A percentile compares a stretch with the other conserved stretches of the same genome.
phyloP scores from a whole-genome alignment of 2,329 filamentous ascomycete species.

The Simplicillium aogashimaense region DNA sequence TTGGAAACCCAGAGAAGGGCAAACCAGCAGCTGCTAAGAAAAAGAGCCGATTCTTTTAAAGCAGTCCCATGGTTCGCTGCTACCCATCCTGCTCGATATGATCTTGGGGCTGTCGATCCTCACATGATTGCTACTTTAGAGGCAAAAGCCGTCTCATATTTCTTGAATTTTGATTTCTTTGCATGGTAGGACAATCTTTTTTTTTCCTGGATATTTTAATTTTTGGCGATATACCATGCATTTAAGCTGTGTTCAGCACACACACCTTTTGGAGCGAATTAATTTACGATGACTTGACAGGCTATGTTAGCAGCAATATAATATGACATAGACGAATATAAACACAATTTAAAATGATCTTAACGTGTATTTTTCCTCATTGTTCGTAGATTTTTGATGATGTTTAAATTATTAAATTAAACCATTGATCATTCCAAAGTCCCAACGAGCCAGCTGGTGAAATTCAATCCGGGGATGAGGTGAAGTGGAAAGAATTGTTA shows the following conservation, averaged over 20 bases:
- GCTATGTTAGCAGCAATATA: too few relatives aligned
- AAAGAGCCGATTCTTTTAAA: constrained; percentile 30
- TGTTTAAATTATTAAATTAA: too few relatives aligned
- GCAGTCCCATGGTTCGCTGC: neutral
- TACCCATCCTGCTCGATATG: neutral
- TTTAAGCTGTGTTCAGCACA: too few relatives aligned
- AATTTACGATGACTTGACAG: too few relatives aligned
- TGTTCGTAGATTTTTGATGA: constrained; percentile 8
- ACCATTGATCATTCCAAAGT: too few relatives aligned
- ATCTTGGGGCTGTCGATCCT: neutral
- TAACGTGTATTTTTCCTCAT: neutral
- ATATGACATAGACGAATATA: too few relatives aligned
- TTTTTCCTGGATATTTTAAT: neutral
- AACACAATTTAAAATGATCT: neutral
- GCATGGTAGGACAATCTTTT: neutral
- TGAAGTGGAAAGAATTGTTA: constrained; percentile 1
- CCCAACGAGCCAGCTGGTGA: too few relatives aligned
- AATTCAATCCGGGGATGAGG: too few relatives aligned
- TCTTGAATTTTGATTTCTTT: neutral
- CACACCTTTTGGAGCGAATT: too few relatives aligned
- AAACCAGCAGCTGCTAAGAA: constrained; percentile 24
- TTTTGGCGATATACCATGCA: too few relatives aligned
- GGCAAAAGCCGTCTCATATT: neutral
- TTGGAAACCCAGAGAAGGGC: constrained; percentile 21
- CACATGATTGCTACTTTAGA: too few relatives aligned